Evolutionary conservation across 2,329 filamentous ascomycete species (phyloP), one percentile per base, ranked within the genome.

Genomic region (Hypoxylon sp.): DNA sequence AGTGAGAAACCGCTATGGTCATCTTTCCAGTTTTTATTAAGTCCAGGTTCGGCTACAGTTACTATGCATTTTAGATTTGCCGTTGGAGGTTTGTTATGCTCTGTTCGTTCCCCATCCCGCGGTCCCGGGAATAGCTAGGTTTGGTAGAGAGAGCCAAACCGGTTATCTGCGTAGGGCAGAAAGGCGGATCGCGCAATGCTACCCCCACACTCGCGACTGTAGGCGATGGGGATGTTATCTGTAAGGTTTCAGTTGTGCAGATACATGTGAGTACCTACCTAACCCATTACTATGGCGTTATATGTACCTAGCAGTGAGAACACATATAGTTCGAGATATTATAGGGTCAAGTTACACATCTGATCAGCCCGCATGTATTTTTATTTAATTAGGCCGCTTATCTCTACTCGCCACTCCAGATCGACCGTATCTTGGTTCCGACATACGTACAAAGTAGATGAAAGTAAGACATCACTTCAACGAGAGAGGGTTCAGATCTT

Each of bases 201-300:
- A 55, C 52, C 52, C 52, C 40, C 52, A 55, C 52, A 55, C 52
- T 46, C 40, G 40, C 52, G 30, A 38, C 45, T 3, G 40, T 45
- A 18, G 18, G 28, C 52, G 38, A 55, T 46, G 30, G 22, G 22
- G 20, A 28, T 33, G 28, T 32, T 40, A 44, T 44, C 24, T 32
- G 20, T 40, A 11, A 44, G 16, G 24, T 53, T 12, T 18, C n/a
- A 36, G n/a, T n/a, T n/a, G n/a, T n/a, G n/a, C 50, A 38, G n/a
- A 40, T 18, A 40, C 36, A 40, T 40, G 51, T 22, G n/a, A n/a
- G n/a, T n/a, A n/a, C n/a, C n/a, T n/a, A 53, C 42, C 32, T 53
- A 53, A 16, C 36, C 32, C 20, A 32, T 32, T 32, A 44, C 20
- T 26, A 28, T 30, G 16, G 6, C n/a, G 9, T 20, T 18, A n/a